Conservation (phyloP, 805 yeast species). For the Torulaspora maleeae region DNA sequence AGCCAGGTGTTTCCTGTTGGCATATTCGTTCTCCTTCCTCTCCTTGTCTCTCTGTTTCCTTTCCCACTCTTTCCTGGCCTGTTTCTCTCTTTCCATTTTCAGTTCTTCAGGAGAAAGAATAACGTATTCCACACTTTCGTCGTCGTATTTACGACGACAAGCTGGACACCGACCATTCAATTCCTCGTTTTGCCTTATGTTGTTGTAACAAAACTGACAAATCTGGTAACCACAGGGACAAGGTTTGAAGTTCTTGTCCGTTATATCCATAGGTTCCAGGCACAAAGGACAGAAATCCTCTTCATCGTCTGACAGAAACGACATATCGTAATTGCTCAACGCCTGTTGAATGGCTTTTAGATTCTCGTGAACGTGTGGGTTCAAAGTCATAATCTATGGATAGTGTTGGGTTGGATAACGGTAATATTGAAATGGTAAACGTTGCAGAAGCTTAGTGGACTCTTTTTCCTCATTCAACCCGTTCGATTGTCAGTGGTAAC, state of each 20-base stretch:
- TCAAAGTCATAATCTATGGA: slow-evolving; percentile 20
- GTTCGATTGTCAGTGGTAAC: too few species aligned
- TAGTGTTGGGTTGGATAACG: neutral
- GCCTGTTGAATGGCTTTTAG: slow-evolving; percentile 32
- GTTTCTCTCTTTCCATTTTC: slow-evolving; percentile 74
- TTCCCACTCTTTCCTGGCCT: slow-evolving; percentile 75
- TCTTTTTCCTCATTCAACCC: neutral
- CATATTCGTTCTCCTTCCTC: slow-evolving; percentile 80
- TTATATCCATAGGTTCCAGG: slow-evolving; percentile 95
- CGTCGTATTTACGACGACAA: slow-evolving; percentile 91
- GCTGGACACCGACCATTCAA: slow-evolving; percentile 96
- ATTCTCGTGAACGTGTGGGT: slow-evolving; percentile 30
- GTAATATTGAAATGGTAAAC: neutral
- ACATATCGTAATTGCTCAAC: slow-evolving; percentile 32
- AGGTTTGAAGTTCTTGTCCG: slow-evolving; percentile 96
- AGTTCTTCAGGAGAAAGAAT: slow-evolving; percentile 77
- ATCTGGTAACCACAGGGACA: slow-evolving; percentile 99
- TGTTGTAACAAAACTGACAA: slow-evolving; percentile 97
- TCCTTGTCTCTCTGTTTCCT: slow-evolving; percentile 86
- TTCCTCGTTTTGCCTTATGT: slow-evolving; percentile 92
- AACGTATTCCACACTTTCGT: slow-evolving; percentile 84
- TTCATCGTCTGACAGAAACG: slow-evolving; percentile 36
- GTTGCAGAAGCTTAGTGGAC: neutral
- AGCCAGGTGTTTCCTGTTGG: slow-evolving; percentile 80
- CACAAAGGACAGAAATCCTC: slow-evolving; percentile 71